These are phyloP conservation scores for Fusarium setosum DNA, from an alignment of 2,329 filamentous ascomycete species.

Conservation along the genomic window DNA sequence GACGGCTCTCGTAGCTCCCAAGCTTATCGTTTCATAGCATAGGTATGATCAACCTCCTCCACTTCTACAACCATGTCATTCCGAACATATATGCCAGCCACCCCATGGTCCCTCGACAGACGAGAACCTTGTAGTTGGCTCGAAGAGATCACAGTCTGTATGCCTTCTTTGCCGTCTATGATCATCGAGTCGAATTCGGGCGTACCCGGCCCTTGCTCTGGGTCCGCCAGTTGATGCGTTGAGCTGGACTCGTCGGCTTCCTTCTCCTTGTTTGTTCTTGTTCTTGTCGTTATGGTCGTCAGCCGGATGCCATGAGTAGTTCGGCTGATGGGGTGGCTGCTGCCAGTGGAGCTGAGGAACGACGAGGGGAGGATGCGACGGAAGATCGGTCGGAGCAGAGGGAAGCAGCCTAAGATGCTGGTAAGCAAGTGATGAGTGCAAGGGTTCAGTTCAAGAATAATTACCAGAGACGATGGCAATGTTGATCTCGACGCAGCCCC, in stretches of 20 bases:
- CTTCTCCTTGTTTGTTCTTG: constrained; percentile 33
- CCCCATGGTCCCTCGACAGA: constrained; percentile 14
- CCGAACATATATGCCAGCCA: constrained; percentile 25
- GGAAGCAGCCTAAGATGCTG: constrained; percentile 31
- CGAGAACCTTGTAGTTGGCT: constrained; percentile 7
- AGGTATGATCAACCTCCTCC: constrained; percentile 8
- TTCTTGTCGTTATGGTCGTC: constrained; percentile 32
- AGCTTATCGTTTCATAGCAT: constrained; percentile 19
- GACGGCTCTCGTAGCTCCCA: not conserved
- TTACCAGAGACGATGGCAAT: constrained; percentile 38
- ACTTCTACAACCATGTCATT: constrained; percentile 34
- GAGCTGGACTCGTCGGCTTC: constrained; percentile 38
- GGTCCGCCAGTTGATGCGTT: constrained; percentile 35
- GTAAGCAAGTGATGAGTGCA: not conserved
- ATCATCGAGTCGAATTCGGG: constrained; percentile 22
- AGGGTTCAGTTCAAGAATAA: no score
- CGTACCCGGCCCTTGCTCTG: constrained; percentile 13
- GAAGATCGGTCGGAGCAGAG: constrained; percentile 38
- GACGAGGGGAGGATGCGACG: constrained; percentile 32
- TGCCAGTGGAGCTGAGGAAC: constrained; percentile 36
- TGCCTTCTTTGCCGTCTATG: constrained; percentile 4
- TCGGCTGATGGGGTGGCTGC: constrained; percentile 37
- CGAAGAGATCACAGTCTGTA: constrained; percentile 27
- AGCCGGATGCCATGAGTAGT: constrained; percentile 26
- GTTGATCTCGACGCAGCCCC: constrained; percentile 37